phyloP scores from a whole-genome alignment of 176 grass and related monocot genomes.

The Triticum dicoccoides region DNA sequence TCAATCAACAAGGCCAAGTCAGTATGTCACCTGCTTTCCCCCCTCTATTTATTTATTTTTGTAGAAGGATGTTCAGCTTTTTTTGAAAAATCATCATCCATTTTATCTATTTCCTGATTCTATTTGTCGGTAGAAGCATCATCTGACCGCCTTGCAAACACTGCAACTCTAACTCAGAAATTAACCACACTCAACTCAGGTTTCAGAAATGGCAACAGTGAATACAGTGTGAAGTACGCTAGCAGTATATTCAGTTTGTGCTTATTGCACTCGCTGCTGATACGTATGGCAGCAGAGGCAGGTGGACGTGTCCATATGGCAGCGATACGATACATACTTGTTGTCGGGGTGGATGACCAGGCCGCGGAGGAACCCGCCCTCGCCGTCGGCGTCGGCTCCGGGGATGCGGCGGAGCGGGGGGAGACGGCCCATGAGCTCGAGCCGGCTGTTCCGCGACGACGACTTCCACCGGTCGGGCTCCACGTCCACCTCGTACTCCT shows the following conservation, averaged over 20 bases:
- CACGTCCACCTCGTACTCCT: conserved; percentile 77
- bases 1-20: background rate
- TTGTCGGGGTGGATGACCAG: conserved; percentile 75
- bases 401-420: conserved; percentile 7
- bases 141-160: background rate
- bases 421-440: conserved; percentile 47
- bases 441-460: conserved; percentile 54
- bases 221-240: background rate
- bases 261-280: too few relatives aligned
- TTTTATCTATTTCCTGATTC: background rate
- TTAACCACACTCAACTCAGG: background rate
- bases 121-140: background rate
- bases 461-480: conserved; percentile 39
- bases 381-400: background rate
- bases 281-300: background rate
- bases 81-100: background rate
- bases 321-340: conserved; percentile 19
- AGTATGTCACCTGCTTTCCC: background rate
- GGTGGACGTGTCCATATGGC: background rate
- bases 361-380: conserved; percentile 11
- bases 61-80: background rate
- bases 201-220: background rate
- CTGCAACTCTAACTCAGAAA: background rate
- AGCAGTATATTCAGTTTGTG: background rate
- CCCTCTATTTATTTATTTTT: background rate